Conservation (phyloP, 768 basidiomycete species). For the Chalciporus pseudorubinellus region DNA sequence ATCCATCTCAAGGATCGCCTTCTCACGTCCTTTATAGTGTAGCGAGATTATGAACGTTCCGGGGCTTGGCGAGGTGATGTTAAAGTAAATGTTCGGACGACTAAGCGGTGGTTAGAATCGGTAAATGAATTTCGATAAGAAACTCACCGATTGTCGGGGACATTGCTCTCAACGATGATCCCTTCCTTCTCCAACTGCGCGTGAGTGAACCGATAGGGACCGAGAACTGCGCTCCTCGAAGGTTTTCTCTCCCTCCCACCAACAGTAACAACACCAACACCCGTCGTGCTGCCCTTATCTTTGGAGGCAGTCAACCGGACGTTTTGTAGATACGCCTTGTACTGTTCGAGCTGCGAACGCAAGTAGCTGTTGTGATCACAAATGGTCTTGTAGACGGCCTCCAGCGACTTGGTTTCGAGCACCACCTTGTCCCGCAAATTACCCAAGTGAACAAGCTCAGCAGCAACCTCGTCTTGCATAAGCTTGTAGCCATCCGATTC, state of each 20-base stretch:
- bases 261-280: conserved; percentile 92
- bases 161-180: conserved; percentile 98
- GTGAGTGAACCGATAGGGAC: conserved; percentile 97
- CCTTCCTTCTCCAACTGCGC: conserved; percentile 98
- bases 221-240: conserved; percentile 78
- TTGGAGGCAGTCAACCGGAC: conserved; percentile 86
- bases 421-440: conserved; percentile 96
- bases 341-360: conserved; percentile 94
- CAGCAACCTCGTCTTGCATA: conserved; percentile 96
- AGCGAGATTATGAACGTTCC: conserved; percentile 99
- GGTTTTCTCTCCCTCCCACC: conserved; percentile 98
- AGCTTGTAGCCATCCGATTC: conserved; percentile 80
- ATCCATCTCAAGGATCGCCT: conserved; percentile 99
- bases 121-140: background rate
- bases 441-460: conserved; percentile 93
- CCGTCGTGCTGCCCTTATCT: conserved; percentile 83
- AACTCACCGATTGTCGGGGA: conserved; percentile 91
- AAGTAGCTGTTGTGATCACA: conserved; percentile 99
- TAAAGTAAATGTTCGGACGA: conserved; percentile 98
- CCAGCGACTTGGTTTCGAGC: conserved; percentile 86
- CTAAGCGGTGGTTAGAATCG: conserved; percentile 39
- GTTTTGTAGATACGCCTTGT: conserved; percentile 99
- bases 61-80: conserved; percentile 95
- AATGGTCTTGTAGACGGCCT: conserved; percentile 99
- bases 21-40: conserved; percentile 98